These are phyloP conservation scores for Triticum timopheevii DNA, from an alignment of 176 grass and related monocot genomes.

Conservation along the genomic window DNA sequence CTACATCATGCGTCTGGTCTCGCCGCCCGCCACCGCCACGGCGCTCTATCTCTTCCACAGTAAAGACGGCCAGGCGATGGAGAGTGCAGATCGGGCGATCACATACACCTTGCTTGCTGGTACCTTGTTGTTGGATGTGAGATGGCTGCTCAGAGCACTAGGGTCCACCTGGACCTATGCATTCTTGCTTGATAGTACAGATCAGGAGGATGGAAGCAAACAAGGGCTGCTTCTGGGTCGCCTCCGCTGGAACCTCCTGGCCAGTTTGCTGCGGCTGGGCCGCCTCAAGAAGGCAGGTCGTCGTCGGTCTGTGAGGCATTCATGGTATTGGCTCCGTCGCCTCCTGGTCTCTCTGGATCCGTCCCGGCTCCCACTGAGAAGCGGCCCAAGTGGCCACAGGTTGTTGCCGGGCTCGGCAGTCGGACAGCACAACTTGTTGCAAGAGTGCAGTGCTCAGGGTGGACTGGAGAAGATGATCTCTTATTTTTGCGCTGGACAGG, in stretches of 20 bases:
- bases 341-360: not conserved
- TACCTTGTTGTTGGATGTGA: constrained; percentile 35
- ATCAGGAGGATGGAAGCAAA: no score
- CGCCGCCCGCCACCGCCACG: no score
- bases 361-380: not conserved
- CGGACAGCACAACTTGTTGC: not conserved
- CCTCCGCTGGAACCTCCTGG: no score
- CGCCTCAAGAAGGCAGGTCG: not conserved
- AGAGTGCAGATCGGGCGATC: no score
- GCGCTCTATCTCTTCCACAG: no score
- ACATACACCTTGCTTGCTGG: constrained; percentile 6
- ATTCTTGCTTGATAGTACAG: not conserved
- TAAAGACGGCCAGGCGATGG: no score
- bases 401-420: not conserved
- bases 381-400: not conserved
- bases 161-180: constrained; percentile 28
- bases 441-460: not conserved
- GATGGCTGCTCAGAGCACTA: constrained; percentile 24
- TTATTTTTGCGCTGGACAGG: no score
- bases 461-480: no score
- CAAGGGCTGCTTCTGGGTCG: no score
- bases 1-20: no score
- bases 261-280: no score
- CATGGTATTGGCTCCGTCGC: not conserved
- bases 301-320: not conserved